A percentile compares a stretch with the other conserved stretches of the same genome.
Conservation (phyloP, 1,139 yeast species). For the Yamadazyma sp. region DNA sequence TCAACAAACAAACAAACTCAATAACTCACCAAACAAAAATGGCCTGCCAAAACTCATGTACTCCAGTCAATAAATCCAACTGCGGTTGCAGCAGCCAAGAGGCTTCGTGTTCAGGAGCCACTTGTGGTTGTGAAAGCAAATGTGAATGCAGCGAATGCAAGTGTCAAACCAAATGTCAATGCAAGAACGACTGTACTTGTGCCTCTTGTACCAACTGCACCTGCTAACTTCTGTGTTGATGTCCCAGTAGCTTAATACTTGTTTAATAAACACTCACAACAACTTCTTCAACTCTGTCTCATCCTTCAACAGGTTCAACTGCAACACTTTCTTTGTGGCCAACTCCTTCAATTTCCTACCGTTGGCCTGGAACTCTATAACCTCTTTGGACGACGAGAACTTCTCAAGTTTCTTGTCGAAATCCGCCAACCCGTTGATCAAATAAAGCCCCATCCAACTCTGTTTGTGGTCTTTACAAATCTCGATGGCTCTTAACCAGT, state of each 20-base stretch:
- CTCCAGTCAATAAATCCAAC: constrained; percentile 2
- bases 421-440: constrained; percentile 25
- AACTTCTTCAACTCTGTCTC: constrained; percentile 7
- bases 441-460: constrained; percentile 75
- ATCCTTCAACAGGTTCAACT: constrained; percentile 14
- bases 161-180: constrained; percentile 4
- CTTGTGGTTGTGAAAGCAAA: constrained; percentile 2
- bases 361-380: constrained; percentile 22
- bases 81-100: constrained; percentile 1
- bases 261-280: neutral
- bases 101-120: constrained; percentile 4
- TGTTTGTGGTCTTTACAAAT: constrained; percentile 66
- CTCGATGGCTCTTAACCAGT: constrained; percentile 71
- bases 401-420: constrained; percentile 24
- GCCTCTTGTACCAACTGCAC: neutral
- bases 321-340: constrained; percentile 21
- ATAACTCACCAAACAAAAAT: constrained; percentile 1
- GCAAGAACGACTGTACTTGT: constrained; percentile 5
- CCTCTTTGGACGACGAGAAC: constrained; percentile 19
- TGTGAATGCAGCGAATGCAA: constrained; percentile 7
- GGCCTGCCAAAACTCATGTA: constrained; percentile 3
- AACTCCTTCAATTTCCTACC: constrained; percentile 22
- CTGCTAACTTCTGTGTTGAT: no score
- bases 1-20: neutral
- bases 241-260: constrained; percentile 3